Base-by-base conservation (phyloP, 176 grass and related monocot genomes). In the Avena insularis region DNA sequence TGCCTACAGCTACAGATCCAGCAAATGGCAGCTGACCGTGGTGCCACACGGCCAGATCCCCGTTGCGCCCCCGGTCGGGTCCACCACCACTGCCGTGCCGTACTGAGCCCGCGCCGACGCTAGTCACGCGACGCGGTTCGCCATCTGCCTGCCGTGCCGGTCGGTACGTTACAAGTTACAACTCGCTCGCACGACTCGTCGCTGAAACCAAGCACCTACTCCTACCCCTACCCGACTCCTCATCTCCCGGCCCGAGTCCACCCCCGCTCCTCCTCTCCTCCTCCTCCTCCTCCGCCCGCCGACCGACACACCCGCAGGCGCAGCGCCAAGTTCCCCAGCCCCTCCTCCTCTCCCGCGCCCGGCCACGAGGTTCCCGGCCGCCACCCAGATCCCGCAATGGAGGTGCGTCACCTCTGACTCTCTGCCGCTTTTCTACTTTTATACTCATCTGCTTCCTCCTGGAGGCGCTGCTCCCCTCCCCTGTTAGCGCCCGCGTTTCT, bases 361-460 rank as follows among this genome's bases (percentile, higher is more conserved):
- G 8, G 6, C 17, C 70, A 4, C 23, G n/a, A 9, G 67, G 40
- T 8, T 17, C 25, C 59, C 21, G 46, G 20, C 20, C 77, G 31
- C 47, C 23, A 84, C 19, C 71, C 46, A 54, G 85, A 91, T 91
- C 67, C 68, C 59, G 63, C 70, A 12, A 91, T 91, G 90, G 90
- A 91, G 90, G 90, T 91, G 82, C 76, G 86, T 59, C 5, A 3
- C 13, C 72, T 15, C 76, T 13, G 59, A 13, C 23, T 54, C 57
- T 35, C 64, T 2, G 12, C 6, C 9, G 1, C 7, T 47, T 21
- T 55, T 31, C 0, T 11, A 31, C 9, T 19, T 13, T 57, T 57
- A 12, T 12, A 12, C 3, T 12, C 12, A 13, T 55, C 3, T 78
- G 4, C 8, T n/a, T 5, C 10, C 8, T 20, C 16, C 15, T 9